A percentile compares a stretch with the other conserved stretches of the same genome.
Conservation (phyloP, 1,284 basidiomycete genomes). For the Apiotrichum porosum region DNA sequence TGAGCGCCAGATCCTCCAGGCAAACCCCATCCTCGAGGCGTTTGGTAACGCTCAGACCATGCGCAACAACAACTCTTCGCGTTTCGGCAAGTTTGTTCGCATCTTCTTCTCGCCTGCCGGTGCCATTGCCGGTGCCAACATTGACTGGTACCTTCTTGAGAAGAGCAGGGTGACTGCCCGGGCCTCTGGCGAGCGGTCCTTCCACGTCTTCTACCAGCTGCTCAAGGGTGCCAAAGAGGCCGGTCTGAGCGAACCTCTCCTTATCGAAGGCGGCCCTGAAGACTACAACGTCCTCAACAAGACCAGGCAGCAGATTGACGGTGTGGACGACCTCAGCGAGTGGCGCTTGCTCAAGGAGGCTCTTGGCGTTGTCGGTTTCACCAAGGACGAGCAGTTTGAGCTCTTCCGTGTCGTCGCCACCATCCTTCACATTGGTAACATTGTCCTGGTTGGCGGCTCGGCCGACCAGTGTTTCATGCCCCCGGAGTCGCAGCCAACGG, state of each 20-base stretch:
- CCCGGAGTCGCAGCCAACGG: constrained; percentile 52
- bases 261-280: constrained; percentile 70
- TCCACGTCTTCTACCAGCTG: constrained; percentile 96
- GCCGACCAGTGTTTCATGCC: constrained; percentile 85
- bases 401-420: constrained; percentile 92
- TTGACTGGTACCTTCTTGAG: constrained; percentile 98
- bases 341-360: constrained; percentile 67
- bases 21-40: constrained; percentile 95
- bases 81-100: constrained; percentile 91
- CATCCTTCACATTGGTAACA: constrained; percentile 93
- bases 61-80: constrained; percentile 97
- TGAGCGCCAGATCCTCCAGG: constrained; percentile 94
- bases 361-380: constrained; percentile 58
- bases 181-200: constrained; percentile 81
- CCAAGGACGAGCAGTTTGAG: constrained; percentile 76
- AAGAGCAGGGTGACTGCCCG: constrained; percentile 93
- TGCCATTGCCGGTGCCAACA: constrained; percentile 94
- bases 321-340: constrained; percentile 86
- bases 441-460: constrained; percentile 72
- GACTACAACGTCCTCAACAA: constrained; percentile 89
- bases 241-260: constrained; percentile 62
- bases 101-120: constrained; percentile 93
- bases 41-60: constrained; percentile 99
- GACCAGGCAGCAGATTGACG: constrained; percentile 85
- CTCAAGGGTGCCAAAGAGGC: constrained; percentile 62